Percentiles rank a stretch among this genome's conserved stretches.
These are phyloP conservation scores for Pichia ethanolica DNA, from an alignment of 805 yeast genomes.

Conservation along the genomic window DNA sequence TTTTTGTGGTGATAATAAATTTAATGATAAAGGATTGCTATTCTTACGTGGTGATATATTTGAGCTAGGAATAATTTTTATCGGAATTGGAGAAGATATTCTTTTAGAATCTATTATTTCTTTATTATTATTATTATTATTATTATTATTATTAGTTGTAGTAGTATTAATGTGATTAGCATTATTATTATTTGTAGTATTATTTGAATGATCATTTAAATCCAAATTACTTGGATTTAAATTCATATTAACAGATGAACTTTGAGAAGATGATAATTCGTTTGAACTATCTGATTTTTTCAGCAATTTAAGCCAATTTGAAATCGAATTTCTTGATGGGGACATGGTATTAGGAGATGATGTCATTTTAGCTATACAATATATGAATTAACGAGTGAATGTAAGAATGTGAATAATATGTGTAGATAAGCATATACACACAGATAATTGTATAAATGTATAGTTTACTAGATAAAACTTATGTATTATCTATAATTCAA, in stretches of 20 bases:
- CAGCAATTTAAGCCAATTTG: slow-evolving; percentile 9
- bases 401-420: no score
- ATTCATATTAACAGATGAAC: neutral
- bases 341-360: slow-evolving; percentile 4
- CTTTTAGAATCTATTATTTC: no score
- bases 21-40: slow-evolving; percentile 4
- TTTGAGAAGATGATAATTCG: neutral
- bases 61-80: neutral
- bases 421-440: neutral
- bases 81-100: slow-evolving; percentile 1
- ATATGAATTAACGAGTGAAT: neutral
- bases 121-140: neutral
- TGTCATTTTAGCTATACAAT: neutral
- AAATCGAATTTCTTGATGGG: slow-evolving; percentile 7
- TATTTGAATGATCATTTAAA: neutral
- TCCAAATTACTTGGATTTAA: neutral
- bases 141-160: neutral
- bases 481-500: no score
- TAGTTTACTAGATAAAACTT: no score
- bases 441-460: no score
- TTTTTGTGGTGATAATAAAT: slow-evolving; percentile 4
- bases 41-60: slow-evolving; percentile 1
- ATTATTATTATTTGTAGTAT: no score
- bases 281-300: slow-evolving; percentile 6
- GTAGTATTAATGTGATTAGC: neutral